Percentiles rank a stretch among this genome's conserved stretches.
Evolutionary conservation across 805 yeast species (phyloP).

Genomic region (Lachancea lanzarotensis): DNA sequence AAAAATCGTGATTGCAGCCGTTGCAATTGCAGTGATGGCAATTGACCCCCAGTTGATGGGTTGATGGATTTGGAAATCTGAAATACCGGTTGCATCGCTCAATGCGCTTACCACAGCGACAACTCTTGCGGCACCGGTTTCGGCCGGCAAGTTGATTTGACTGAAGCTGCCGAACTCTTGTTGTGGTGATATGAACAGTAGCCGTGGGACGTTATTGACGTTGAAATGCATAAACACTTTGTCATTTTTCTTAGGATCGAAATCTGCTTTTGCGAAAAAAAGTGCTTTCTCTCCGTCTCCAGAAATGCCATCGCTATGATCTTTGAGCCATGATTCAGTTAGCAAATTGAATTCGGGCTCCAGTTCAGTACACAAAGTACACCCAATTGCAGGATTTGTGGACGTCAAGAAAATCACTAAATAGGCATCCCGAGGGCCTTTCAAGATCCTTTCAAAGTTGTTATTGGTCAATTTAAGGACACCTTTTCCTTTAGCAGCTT

Average conservation of each 20-base stretch:
- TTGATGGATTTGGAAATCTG: conserved; percentile 29
- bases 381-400: conserved; percentile 63
- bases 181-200: conserved; percentile 56
- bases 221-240: conserved; percentile 39
- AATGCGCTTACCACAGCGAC: conserved; percentile 27
- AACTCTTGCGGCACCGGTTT: conserved; percentile 33
- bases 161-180: conserved; percentile 30
- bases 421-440: conserved; percentile 62
- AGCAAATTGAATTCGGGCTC: conserved; percentile 57
- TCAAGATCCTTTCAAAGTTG: conserved; percentile 50
- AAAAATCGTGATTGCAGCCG: conserved; percentile 33
- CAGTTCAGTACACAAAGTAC: conserved; percentile 64
- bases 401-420: conserved; percentile 71
- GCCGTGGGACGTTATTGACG: conserved; percentile 71
- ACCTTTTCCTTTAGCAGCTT: conserved; percentile 30
- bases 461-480: conserved; percentile 49
- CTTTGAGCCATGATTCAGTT: conserved; percentile 57
- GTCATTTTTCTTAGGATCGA: conserved; percentile 46
- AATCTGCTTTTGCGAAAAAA: conserved; percentile 71
- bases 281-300: conserved; percentile 34
- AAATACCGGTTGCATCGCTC: conserved; percentile 17
- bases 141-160: conserved; percentile 30
- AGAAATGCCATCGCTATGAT: conserved; percentile 46
- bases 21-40: conserved; percentile 30
- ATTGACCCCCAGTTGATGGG: conserved; percentile 37